Conservation (phyloP, 495 filamentous ascomycete species). For the Oidiodendron maius region DNA sequence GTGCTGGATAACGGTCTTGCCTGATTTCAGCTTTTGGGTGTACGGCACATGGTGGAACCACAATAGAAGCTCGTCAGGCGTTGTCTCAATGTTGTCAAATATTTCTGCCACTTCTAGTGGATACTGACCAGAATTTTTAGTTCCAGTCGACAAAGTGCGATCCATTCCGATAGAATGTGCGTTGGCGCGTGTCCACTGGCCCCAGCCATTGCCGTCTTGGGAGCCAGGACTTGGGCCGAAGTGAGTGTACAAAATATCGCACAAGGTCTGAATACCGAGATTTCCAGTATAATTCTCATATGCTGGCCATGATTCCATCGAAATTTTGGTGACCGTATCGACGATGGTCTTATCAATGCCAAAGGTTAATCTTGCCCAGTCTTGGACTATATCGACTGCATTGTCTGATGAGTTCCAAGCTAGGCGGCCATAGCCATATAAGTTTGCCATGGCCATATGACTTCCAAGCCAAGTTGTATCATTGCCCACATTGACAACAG, state of each 20-base stretch:
- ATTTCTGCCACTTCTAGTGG: conserved; percentile 47
- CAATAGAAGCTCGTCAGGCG: conserved; percentile 62
- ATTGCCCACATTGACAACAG: conserved; percentile 63
- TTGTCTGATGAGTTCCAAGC: conserved; percentile 54
- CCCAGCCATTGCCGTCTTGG: conserved; percentile 64
- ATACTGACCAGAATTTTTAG: conserved; percentile 60
- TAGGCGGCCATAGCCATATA: conserved; percentile 63
- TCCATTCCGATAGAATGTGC: conserved; percentile 61
- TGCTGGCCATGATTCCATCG: conserved; percentile 63
- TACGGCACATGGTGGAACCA: conserved; percentile 77
- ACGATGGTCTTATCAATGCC: conserved; percentile 44
- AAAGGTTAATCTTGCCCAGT: conserved; percentile 66
- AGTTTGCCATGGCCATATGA: conserved; percentile 64
- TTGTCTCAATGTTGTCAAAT: conserved; percentile 57
- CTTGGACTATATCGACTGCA: conserved; percentile 44
- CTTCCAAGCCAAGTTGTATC: conserved; percentile 63
- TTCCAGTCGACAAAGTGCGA: conserved; percentile 60
- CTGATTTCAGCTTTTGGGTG: conserved; percentile 55
- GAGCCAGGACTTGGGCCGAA: conserved; percentile 62
- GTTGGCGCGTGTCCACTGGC: conserved; percentile 68
- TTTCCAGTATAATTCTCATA: conserved; percentile 71
- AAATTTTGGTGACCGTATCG: conserved; percentile 54
- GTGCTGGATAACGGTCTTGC: conserved; percentile 69
- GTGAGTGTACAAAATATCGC: conserved; percentile 60
- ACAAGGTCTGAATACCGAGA: conserved; percentile 63